phyloP scores from a whole-genome alignment of 1,284 basidiomycete species.

The Wallemia mellicola region DNA sequence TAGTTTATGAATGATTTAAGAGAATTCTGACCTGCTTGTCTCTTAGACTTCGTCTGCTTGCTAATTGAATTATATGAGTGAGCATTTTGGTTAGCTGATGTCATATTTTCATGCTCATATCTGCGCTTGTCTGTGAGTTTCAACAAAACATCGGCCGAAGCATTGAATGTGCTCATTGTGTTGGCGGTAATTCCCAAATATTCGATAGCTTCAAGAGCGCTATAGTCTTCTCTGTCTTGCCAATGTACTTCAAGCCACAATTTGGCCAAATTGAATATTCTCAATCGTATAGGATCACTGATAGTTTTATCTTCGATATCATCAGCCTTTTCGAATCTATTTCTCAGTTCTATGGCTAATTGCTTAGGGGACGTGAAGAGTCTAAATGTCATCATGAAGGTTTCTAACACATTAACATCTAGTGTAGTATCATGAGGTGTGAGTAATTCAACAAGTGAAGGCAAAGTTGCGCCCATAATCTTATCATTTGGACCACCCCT shows the following conservation, averaged over 20 bases:
- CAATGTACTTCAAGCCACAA: slow-evolving; percentile 77
- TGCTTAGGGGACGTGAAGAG: slow-evolving; percentile 53
- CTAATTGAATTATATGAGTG: not conserved
- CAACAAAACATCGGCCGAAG: slow-evolving; percentile 24
- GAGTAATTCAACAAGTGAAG: slow-evolving; percentile 73
- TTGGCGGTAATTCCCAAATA: slow-evolving; percentile 43
- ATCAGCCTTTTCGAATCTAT: slow-evolving; percentile 43
- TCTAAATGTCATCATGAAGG: slow-evolving; percentile 92
- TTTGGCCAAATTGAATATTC: slow-evolving; percentile 74
- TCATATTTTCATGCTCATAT: slow-evolving; percentile 5
- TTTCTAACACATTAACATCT: slow-evolving; percentile 49
- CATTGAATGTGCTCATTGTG: slow-evolving; percentile 11
- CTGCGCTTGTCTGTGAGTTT: slow-evolving; percentile 31
- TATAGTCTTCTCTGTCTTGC: slow-evolving; percentile 18
- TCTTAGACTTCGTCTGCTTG: slow-evolving; percentile 3
- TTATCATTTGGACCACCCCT: slow-evolving; percentile 30
- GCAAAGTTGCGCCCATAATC: slow-evolving; percentile 66
- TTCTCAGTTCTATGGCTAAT: slow-evolving; percentile 42
- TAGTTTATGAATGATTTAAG: slow-evolving; percentile 45
- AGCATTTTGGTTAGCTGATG: not conserved
- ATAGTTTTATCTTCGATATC: slow-evolving; percentile 28
- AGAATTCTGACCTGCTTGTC: slow-evolving; percentile 30
- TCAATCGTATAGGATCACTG: slow-evolving; percentile 53
- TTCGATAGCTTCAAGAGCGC: slow-evolving; percentile 36
- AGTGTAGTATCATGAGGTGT: slow-evolving; percentile 76